These are phyloP conservation scores for Zymoseptoria pseudotritici DNA, from an alignment of 2,329 filamentous ascomycete species.

Conservation along the genomic window DNA sequence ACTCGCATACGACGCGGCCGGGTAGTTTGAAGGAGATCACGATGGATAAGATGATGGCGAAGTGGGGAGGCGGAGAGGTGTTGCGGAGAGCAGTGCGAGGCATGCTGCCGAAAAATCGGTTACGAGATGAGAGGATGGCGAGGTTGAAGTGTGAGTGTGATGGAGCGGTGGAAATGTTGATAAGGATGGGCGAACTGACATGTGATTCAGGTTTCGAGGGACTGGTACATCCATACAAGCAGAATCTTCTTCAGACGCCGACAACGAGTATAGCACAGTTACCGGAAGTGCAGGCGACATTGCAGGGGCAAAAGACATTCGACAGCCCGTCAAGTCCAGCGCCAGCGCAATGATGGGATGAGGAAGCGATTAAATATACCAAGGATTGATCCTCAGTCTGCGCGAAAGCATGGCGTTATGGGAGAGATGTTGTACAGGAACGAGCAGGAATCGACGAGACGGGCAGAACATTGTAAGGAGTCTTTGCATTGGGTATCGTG, in stretches of 20 bases:
- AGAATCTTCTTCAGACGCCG: constrained; percentile 70
- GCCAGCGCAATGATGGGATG: neutral
- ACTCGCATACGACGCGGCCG: constrained; percentile 84
- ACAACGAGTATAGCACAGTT: constrained; percentile 23
- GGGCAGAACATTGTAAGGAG: constrained; percentile 4
- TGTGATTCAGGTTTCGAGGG: constrained; percentile 69
- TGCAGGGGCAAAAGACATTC: constrained; percentile 12
- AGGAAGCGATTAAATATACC: neutral
- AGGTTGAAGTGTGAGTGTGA: constrained; percentile 65
- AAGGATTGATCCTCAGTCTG: constrained; percentile 1
- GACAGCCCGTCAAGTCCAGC: neutral
- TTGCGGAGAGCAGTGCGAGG: constrained; percentile 86
- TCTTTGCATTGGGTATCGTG: constrained; percentile 2
- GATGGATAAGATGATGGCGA: constrained; percentile 91
- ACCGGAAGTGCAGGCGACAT: constrained; percentile 33
- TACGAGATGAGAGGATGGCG: constrained; percentile 79
- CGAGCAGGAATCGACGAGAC: neutral
- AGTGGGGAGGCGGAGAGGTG: constrained; percentile 88
- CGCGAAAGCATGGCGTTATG: constrained; percentile 8
- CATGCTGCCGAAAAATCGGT: constrained; percentile 94
- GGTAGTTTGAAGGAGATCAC: constrained; percentile 80
- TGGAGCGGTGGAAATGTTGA: neutral
- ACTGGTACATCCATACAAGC: constrained; percentile 80
- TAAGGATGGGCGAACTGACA: neutral
- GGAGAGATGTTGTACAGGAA: constrained; percentile 1